phyloP scores from a whole-genome alignment of 2,329 filamentous ascomycete genomes.

The Tolypocladium sp. region DNA sequence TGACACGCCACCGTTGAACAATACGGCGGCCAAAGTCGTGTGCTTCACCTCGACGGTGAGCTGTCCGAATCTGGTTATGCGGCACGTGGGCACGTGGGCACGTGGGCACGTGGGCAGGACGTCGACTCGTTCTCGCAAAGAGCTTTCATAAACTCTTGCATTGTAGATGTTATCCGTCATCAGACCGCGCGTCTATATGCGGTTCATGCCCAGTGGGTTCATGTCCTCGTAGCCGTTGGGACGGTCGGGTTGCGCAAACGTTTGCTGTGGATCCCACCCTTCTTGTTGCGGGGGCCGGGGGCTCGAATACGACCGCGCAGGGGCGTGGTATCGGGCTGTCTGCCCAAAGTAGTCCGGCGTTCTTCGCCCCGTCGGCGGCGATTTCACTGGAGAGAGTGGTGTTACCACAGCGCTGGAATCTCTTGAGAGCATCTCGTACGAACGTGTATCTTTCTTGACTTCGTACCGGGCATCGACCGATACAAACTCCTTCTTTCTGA shows the following conservation, averaged over 20 bases:
- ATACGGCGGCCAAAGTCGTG: not conserved
- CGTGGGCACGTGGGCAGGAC: not conserved
- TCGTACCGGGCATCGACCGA: constrained; percentile 68
- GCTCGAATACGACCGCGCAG: constrained; percentile 46
- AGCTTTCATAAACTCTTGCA: not conserved
- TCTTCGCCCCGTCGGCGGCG: constrained; percentile 27
- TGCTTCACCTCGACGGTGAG: not conserved
- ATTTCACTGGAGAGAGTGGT: constrained; percentile 32
- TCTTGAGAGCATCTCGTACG: constrained; percentile 73
- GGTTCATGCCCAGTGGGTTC: constrained; percentile 49
- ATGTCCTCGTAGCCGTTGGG: constrained; percentile 27
- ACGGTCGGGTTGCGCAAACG: constrained; percentile 22
- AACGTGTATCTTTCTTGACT: constrained; percentile 53
- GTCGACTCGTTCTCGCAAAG: not conserved
- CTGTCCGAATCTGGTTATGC: not conserved
- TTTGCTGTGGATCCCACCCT: constrained; percentile 34
- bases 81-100: not conserved
- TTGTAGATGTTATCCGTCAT: not conserved
- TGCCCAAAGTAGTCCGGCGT: constrained; percentile 48
- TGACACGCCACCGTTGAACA: not conserved
- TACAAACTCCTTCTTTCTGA: constrained; percentile 70
- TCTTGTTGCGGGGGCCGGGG: constrained; percentile 36
- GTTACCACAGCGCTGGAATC: constrained; percentile 46
- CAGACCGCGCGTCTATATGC: constrained; percentile 26
- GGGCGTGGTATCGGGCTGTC: constrained; percentile 44